Evolutionary conservation across 176 grass and related monocot genomes (phyloP).

Genomic region (Secale cereale): DNA sequence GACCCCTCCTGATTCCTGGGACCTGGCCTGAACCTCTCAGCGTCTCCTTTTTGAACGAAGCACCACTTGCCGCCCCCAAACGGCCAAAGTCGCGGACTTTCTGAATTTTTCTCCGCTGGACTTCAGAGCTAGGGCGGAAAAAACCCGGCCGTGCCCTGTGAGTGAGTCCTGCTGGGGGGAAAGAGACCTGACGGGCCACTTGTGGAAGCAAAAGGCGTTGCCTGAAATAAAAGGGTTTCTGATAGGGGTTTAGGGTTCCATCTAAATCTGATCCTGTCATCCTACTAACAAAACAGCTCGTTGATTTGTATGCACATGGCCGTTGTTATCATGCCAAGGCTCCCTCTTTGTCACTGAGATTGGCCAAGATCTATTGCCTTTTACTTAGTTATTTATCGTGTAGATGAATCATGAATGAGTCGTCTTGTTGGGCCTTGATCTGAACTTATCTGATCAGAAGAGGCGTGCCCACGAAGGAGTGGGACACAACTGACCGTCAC

Average conservation of each 20-base stretch:
- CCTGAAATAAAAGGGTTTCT: not conserved
- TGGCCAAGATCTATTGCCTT: not conserved
- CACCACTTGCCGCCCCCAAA: slow-evolving; percentile 20
- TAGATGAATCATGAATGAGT: not conserved
- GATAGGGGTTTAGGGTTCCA: not conserved
- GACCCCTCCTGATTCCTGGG: slow-evolving; percentile 28
- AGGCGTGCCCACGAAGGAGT: slow-evolving; percentile 22
- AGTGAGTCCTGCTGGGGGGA: slow-evolving; percentile 12
- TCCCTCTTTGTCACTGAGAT: slow-evolving; percentile 16
- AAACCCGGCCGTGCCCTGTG: not conserved
- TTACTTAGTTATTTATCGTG: not conserved
- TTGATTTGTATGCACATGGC: not conserved
- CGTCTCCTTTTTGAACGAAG: slow-evolving; percentile 29
- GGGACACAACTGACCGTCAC: slow-evolving; percentile 25
- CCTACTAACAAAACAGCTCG: not conserved
- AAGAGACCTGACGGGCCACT: slow-evolving; percentile 20
- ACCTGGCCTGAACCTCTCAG: slow-evolving; percentile 30
- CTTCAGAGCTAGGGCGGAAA: not conserved
- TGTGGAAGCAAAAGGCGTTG: not conserved
- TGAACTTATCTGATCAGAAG: slow-evolving; percentile 28
- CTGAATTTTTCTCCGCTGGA: slow-evolving; percentile 1
- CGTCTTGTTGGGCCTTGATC: not conserved
- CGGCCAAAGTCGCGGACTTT: slow-evolving; percentile 12
- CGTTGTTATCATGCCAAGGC: not conserved
- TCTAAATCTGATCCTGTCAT: not conserved